Evolutionary conservation across 177 flowering plant species (phyloP), one percentile per base, ranked within the genome.

Genomic region (Vitis hybrid): DNA sequence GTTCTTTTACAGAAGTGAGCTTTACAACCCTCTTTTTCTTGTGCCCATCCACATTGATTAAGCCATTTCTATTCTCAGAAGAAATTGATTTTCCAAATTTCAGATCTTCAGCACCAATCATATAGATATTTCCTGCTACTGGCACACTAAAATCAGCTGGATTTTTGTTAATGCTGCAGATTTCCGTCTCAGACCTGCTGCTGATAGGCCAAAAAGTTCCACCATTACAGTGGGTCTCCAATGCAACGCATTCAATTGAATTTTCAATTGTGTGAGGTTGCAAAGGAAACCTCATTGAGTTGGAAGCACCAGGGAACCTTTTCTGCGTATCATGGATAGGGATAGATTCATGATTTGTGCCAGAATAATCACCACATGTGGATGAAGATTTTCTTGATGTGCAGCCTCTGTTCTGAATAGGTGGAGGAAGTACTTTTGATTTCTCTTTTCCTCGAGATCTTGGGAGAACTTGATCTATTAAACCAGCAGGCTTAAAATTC

Each of bases 101-200:
- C 18, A 84, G 77, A 64, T 83, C 87, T 71, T 77, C 80, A 46
- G 77, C 82, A 10, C 74, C 69, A 56, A 86, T 84, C 80, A 84
- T 91, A 77, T 76, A 90, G 10, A 15, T 35, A 71, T 88, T 91
- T 76, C 85, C 87, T 58, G 80, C 79, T 71, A 72, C 95, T 17
- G 92, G 93, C n/a, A 78, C 17, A 74, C 75, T 85, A 70, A 91
- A 90, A 51, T 93, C 98, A 76, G 94, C 92, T 10, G 98, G 98
- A 79, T 93, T 93, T 79, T 84, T 79, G 81, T 93, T 93, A 32
- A 87, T 11, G 8, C 53, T 64, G 76, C 98, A 91, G 30, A 78
- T 68, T 74, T 65, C 84, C n/a, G 61, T 71, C 69, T 57, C 69
- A n/a, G 71, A 59, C 51, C 65, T 65, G 68, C 68, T 74, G 65